Conservation (phyloP, 176 grass and related monocot genomes). For the Hordeum vulgare region MorexV3_pseudomolecules_assembly NC_058518.1:52359649-52360148, state of each 20-base stretch:
- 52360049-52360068: neutral
- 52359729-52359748: neutral
- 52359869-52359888: neutral
- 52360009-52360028: neutral
- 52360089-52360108: neutral
- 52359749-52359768: conserved; percentile 6
- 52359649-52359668: neutral
- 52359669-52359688: neutral
- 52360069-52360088: neutral
- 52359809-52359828: conserved; percentile 19
- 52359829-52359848: conserved; percentile 3
- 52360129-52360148: neutral
- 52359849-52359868: too few relatives aligned
- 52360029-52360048: neutral
- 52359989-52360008: neutral
- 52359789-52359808: conserved; percentile 30
- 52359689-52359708: neutral
- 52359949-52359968: conserved; percentile 9
- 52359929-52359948: conserved; percentile 1
- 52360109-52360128: neutral
- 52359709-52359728: conserved; percentile 6
- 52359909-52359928: neutral
- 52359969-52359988: neutral
- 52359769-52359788: conserved; percentile 17
- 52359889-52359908: neutral